Evolutionary conservation across 1,284 basidiomycete genomes (phyloP).

Genomic region (Pterulicium gracile): DNA sequence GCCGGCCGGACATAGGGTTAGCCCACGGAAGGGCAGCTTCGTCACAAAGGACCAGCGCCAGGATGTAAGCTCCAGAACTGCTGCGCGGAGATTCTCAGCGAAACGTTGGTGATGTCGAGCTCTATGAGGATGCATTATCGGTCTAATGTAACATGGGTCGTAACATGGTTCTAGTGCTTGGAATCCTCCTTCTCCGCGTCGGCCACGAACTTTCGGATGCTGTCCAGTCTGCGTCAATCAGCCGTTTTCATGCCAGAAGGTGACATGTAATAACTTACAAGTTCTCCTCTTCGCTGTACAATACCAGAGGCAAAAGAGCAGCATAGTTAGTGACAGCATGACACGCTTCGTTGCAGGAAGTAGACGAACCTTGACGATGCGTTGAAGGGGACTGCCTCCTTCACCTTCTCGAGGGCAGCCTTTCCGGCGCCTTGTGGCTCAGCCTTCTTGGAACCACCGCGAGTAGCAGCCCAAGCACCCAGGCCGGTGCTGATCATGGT

Average conservation of each 20-base stretch:
- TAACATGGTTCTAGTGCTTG: constrained; percentile 23
- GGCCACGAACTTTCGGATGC: constrained; percentile 66
- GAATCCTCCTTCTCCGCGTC: constrained; percentile 64
- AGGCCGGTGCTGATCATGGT: constrained; percentile 46
- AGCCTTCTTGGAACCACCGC: constrained; percentile 38
- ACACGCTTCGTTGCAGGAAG: too few species aligned
- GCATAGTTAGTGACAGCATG: constrained; percentile 7
- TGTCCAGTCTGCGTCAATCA: constrained; percentile 36
- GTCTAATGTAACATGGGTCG: too few species aligned
- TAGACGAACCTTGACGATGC: constrained; percentile 64
- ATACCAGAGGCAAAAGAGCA: constrained; percentile 1
- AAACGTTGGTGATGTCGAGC: too few species aligned
- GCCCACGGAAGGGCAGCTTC: too few species aligned
- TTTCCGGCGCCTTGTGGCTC: constrained; percentile 27
- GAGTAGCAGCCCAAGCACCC: constrained; percentile 36
- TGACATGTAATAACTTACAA: constrained; percentile 41
- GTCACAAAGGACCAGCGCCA: too few species aligned
- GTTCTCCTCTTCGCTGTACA: constrained; percentile 51
- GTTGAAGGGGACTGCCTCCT: constrained; percentile 48
- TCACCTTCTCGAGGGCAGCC: constrained; percentile 39
- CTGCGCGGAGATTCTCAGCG: too few species aligned
- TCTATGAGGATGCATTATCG: too few species aligned
- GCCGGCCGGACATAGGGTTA: too few species aligned
- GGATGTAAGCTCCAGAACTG: too few species aligned
- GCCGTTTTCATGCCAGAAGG: constrained; percentile 20